Evolutionary conservation across 345 rosid genomes (phyloP).

Genomic region (Pistacia integerrima): DNA sequence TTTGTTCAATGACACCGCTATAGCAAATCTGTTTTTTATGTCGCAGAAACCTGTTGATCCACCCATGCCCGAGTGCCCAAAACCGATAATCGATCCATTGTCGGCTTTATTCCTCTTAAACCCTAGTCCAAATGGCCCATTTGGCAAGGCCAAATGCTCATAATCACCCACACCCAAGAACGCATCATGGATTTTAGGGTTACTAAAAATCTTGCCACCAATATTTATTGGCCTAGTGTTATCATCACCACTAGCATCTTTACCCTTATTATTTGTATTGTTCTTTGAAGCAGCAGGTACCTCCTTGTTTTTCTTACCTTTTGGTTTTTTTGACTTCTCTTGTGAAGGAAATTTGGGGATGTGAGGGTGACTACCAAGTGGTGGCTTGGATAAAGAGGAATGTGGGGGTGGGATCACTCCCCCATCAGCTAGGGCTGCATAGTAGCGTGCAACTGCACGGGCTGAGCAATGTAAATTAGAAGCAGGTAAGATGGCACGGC

Average conservation of each 20-base stretch:
- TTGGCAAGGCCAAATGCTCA: slow-evolving; percentile 44
- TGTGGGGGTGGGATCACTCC: slow-evolving; percentile 79
- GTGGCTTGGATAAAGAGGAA: slow-evolving; percentile 67
- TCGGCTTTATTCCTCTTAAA: slow-evolving; percentile 49
- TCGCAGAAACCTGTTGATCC: slow-evolving; percentile 92
- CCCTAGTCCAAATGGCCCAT: slow-evolving; percentile 82
- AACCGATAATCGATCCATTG: slow-evolving; percentile 65
- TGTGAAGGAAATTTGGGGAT: slow-evolving; percentile 61
- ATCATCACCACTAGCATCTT: slow-evolving; percentile 25
- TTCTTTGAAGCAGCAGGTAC: slow-evolving; percentile 28
- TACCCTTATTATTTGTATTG: slow-evolving; percentile 24
- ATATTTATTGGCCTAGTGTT: slow-evolving; percentile 34
- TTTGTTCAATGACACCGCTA: slow-evolving; percentile 80
- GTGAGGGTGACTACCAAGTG: slow-evolving; percentile 85
- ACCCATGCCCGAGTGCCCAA: slow-evolving; percentile 95
- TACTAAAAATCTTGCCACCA: slow-evolving; percentile 43
- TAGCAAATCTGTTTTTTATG: slow-evolving; percentile 70
- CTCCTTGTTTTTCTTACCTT: slow-evolving; percentile 34
- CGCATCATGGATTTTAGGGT: slow-evolving; percentile 66
- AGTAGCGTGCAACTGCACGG: slow-evolving; percentile 95
- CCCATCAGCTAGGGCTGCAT: slow-evolving; percentile 79
- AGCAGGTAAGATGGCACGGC: slow-evolving; percentile 88
- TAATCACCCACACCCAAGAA: slow-evolving; percentile 79
- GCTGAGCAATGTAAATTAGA: slow-evolving; percentile 95
- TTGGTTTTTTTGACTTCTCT: slow-evolving; percentile 39